Conservation (phyloP, 2,329 filamentous ascomycete genomes). For the Lizonia empirigonia region DNA sequence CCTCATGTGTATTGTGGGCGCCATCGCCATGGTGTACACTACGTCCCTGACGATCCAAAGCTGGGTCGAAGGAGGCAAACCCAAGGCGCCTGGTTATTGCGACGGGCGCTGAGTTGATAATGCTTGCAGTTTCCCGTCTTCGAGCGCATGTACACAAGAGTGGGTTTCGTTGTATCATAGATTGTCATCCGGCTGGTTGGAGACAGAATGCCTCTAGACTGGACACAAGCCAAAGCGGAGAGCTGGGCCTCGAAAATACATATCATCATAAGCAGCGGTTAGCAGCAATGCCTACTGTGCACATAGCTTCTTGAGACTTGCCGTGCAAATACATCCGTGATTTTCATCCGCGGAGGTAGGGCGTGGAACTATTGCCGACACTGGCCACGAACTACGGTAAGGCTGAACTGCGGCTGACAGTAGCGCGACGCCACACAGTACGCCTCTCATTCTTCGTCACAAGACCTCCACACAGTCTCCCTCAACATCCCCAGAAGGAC, state of each 20-base stretch:
- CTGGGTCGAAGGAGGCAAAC: constrained; percentile 71
- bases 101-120: constrained; percentile 49
- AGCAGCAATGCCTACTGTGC: background rate
- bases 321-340: background rate
- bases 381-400: background rate
- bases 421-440: constrained; percentile 14
- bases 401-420: constrained; percentile 16
- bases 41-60: constrained; percentile 84
- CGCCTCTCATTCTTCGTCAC: constrained; percentile 4
- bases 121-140: background rate
- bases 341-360: background rate
- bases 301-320: background rate
- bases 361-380: background rate
- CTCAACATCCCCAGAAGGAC: background rate
- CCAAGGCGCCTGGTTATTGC: constrained; percentile 67
- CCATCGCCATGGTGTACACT: constrained; percentile 89
- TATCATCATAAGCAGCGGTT: background rate
- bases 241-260: background rate
- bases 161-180: constrained; percentile 11
- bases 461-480: background rate
- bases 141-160: constrained; percentile 1
- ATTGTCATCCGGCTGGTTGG: background rate
- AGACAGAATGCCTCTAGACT: constrained; percentile 5
- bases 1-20: constrained; percentile 77
- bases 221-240: background rate